phyloP scores from a whole-genome alignment of 2,329 filamentous ascomycete species.

The Thelonectria discophora region DNA sequence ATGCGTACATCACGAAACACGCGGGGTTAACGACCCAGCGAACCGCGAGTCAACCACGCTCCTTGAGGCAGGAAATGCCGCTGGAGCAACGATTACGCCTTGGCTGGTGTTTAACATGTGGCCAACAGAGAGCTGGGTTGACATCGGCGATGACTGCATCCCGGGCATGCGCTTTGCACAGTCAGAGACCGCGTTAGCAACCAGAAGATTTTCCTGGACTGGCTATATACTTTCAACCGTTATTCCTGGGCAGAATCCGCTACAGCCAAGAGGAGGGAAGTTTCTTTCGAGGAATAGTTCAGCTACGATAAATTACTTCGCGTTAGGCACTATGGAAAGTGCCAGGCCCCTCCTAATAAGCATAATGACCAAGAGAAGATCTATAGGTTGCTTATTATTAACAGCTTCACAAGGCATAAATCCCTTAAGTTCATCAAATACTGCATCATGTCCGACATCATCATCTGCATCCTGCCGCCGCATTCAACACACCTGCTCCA shows the following conservation, averaged over 20 bases:
- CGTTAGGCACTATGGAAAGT: background rate
- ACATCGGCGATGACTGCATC: no score
- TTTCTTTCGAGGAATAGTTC: background rate
- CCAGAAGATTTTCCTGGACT: background rate
- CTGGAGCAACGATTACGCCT: no score
- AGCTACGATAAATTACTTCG: conserved; percentile 4
- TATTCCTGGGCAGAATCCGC: conserved; percentile 3
- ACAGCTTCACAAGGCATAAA: background rate
- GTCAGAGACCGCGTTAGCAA: conserved; percentile 8
- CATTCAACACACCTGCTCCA: no score
- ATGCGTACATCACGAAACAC: no score
- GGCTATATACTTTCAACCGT: background rate
- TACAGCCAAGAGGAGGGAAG: background rate
- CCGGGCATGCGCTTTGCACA: no score
- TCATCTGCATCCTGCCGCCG: no score
- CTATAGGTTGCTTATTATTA: background rate
- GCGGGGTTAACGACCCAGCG: no score
- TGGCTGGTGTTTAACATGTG: no score
- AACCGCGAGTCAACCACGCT: no score
- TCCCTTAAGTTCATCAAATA: background rate
- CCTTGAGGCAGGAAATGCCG: no score
- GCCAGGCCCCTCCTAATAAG: no score
- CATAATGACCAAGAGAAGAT: background rate
- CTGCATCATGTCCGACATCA: background rate
- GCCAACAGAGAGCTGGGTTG: no score